These are phyloP conservation scores for Capsicum baccatum DNA, from an alignment of 257 asterid genomes.

Conservation along the genomic window DNA sequence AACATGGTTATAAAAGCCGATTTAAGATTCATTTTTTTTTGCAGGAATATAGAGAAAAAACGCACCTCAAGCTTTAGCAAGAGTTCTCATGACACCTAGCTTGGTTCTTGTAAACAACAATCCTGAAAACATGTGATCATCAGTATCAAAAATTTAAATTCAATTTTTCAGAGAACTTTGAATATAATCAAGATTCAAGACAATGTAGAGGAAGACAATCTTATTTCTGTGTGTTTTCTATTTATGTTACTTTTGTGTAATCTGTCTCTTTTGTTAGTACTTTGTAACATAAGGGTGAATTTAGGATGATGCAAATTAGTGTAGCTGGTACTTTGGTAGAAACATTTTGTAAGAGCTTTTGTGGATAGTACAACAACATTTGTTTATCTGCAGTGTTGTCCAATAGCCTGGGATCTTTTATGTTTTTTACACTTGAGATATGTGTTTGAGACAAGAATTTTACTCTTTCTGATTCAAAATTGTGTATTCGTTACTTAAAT, in stretches of 20 bases:
- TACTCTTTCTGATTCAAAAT: too few species aligned
- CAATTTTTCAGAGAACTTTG: background rate
- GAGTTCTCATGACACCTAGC: background rate
- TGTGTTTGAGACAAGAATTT: background rate
- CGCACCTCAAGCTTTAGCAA: background rate
- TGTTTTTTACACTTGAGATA: background rate
- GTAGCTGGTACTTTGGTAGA: too few species aligned
- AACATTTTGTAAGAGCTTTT: background rate
- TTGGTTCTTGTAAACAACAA: background rate
- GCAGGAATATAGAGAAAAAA: conserved; percentile 3
- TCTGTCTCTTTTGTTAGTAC: too few species aligned
- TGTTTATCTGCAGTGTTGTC: background rate
- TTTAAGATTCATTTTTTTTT: background rate
- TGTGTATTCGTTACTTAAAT: too few species aligned
- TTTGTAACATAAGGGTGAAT: too few species aligned
- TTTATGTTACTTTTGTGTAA: too few species aligned
- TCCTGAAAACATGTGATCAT: conserved; percentile 12
- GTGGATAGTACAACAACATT: background rate
- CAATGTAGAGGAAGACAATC: background rate
- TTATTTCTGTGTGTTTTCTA: too few species aligned
- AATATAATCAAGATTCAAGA: background rate
- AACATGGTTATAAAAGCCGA: background rate
- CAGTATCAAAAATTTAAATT: background rate
- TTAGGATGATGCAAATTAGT: too few species aligned
- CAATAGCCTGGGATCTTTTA: background rate